Conservation (phyloP, 352 stramenopile species). For the Phytophthora macrochlamydospora region DNA sequence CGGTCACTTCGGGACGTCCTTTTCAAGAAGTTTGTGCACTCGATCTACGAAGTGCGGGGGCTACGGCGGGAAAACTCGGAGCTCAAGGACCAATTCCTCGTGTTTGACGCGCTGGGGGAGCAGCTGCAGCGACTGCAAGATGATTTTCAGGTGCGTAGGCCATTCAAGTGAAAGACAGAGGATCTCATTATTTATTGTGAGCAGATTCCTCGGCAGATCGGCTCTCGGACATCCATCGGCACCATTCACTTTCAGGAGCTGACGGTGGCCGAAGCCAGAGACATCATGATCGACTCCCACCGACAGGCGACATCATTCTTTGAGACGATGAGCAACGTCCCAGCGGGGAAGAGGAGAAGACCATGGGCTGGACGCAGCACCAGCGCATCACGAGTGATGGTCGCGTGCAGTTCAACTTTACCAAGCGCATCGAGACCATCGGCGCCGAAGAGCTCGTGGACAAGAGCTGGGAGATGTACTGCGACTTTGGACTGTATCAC, state of each 20-base stretch:
- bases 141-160: constrained; percentile 46
- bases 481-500: constrained; percentile 75
- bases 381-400: constrained; percentile 69
- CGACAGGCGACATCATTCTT: constrained; percentile 76
- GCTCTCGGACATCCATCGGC: constrained; percentile 48
- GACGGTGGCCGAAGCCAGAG: constrained; percentile 45
- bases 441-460: constrained; percentile 69
- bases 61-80: constrained; percentile 50
- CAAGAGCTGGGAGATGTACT: constrained; percentile 85
- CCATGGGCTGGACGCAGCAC: constrained; percentile 81
- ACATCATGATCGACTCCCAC: constrained; percentile 80
- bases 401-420: constrained; percentile 82
- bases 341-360: constrained; percentile 51
- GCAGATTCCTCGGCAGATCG: constrained; percentile 44
- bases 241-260: constrained; percentile 69
- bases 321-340: constrained; percentile 47
- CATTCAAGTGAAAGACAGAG: neutral
- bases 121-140: constrained; percentile 70
- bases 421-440: constrained; percentile 69
- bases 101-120: constrained; percentile 70
- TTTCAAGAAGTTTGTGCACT: constrained; percentile 73
- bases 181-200: neutral
- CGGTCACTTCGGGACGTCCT: constrained; percentile 46
- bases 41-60: constrained; percentile 71
- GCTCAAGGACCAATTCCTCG: constrained; percentile 57